These are phyloP conservation scores for Musa balbisiana DNA, from an alignment of 202 grass and related monocot genomes.

Conservation along the genomic window DNA sequence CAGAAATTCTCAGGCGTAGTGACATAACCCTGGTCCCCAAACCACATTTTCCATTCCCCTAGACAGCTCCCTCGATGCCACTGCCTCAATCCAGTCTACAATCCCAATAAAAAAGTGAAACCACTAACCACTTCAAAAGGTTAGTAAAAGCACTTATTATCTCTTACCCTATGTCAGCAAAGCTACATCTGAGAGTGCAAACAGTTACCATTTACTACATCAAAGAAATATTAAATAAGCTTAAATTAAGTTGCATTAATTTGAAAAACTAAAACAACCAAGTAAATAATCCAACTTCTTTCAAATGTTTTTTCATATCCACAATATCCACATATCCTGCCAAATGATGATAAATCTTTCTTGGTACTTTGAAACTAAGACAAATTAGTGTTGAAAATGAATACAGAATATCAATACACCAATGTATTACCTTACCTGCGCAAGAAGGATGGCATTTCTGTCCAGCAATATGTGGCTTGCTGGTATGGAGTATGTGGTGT, in stretches of 20 bases:
- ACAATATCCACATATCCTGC: background rate
- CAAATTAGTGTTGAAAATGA: background rate
- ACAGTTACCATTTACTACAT: background rate
- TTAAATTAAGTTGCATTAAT: background rate
- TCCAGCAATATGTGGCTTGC: slow-evolving; percentile 55
- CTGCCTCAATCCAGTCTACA: too few relatives aligned
- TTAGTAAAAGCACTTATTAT: too few relatives aligned
- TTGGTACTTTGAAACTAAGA: background rate
- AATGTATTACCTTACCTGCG: slow-evolving; percentile 32
- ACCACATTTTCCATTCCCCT: too few relatives aligned
- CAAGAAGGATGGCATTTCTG: slow-evolving; percentile 38
- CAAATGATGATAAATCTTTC: background rate
- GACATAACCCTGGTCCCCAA: too few relatives aligned
- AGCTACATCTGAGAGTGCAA: too few relatives aligned
- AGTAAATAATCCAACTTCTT: background rate
- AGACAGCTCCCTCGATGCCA: too few relatives aligned
- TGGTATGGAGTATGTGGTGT: slow-evolving; percentile 4
- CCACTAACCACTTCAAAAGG: too few relatives aligned
- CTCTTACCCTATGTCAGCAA: too few relatives aligned
- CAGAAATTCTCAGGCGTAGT: too few relatives aligned
- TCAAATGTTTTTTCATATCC: background rate
- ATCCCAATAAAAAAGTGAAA: too few relatives aligned
- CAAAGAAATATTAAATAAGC: background rate
- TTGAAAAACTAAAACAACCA: background rate
- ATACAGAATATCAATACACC: background rate